These are phyloP conservation scores for Russula olivacea DNA, from an alignment of 768 basidiomycete species.

Conservation along the genomic window DNA sequence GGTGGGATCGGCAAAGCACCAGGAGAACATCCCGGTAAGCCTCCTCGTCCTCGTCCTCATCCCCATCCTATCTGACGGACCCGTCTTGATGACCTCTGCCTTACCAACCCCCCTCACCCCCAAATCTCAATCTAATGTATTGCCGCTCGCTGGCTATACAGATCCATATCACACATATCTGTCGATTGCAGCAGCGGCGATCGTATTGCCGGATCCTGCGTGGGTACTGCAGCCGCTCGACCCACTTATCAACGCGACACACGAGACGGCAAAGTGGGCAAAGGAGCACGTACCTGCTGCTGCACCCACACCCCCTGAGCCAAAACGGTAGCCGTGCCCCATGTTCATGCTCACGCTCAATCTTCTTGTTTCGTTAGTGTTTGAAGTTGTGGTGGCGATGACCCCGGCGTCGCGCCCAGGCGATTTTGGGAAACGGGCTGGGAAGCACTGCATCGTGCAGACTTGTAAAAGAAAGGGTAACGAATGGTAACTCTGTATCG, in stretches of 20 bases:
- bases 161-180: slow-evolving; percentile 97
- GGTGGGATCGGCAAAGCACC: slow-evolving; percentile 88
- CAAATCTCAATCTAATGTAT: too few relatives aligned
- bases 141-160: slow-evolving; percentile 27
- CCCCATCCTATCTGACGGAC: slow-evolving; percentile 14
- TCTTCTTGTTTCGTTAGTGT: too few relatives aligned
- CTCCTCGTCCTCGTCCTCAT: not conserved
- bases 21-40: slow-evolving; percentile 68
- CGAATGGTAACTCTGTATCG: too few relatives aligned
- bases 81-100: too few relatives aligned
- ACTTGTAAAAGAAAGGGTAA: too few relatives aligned
- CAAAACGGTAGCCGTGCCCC: not conserved
- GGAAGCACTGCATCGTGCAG: too few relatives aligned
- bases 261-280: slow-evolving; percentile 63
- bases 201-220: slow-evolving; percentile 33
- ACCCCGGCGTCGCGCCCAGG: too few relatives aligned
- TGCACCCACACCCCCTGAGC: not conserved
- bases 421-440: too few relatives aligned
- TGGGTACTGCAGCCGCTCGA: slow-evolving; percentile 62
- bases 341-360: not conserved
- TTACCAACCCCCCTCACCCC: too few relatives aligned
- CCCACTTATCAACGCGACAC: slow-evolving; percentile 63
- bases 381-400: too few relatives aligned
- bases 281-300: slow-evolving; percentile 46
- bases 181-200: slow-evolving; percentile 71